These are phyloP conservation scores for Acanthamoeba culbertsoni DNA, from an alignment of 208 protist genomes.

Conservation along the genomic window DNA sequence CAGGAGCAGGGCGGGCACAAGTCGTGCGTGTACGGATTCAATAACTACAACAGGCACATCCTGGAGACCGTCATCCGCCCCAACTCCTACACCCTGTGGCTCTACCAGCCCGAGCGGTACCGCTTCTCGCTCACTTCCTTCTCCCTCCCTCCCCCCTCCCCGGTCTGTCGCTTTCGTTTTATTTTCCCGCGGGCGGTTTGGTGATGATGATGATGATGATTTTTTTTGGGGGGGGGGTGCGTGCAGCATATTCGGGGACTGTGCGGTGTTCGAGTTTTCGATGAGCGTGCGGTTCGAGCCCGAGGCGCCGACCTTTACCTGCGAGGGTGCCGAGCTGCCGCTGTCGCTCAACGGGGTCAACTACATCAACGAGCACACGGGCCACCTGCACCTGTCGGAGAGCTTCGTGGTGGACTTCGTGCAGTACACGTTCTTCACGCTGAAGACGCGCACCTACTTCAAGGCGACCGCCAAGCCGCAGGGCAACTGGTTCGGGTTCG, in stretches of 20 bases:
- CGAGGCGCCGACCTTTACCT: background rate
- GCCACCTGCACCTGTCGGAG: conserved; percentile 34
- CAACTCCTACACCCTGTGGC: conserved; percentile 49
- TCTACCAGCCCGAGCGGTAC: conserved; percentile 55
- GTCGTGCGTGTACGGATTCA: conserved; percentile 40
- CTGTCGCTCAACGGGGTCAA: conserved; percentile 34
- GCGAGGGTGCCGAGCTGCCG: conserved; percentile 1
- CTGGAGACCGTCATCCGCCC: conserved; percentile 25
- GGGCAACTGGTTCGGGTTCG: background rate
- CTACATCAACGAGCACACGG: conserved; percentile 13
- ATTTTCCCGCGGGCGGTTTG: no score
- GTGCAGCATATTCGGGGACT: conserved; percentile 25
- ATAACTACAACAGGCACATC: conserved; percentile 52
- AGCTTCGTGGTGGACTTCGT: conserved; percentile 17
- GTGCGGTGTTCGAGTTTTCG: conserved; percentile 53
- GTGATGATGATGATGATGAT: background rate
- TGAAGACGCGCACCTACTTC: conserved; percentile 1
- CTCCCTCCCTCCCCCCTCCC: background rate
- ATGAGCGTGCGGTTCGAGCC: conserved; percentile 39
- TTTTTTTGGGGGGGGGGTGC: background rate
- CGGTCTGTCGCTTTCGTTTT: no score
- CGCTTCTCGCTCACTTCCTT: background rate
- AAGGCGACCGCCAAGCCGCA: background rate
- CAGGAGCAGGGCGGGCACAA: background rate
- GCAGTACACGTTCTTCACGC: conserved; percentile 11